These are phyloP conservation scores for Calonectria leucothoes DNA, from an alignment of 2,329 filamentous ascomycete species.

Conservation along the genomic window DNA sequence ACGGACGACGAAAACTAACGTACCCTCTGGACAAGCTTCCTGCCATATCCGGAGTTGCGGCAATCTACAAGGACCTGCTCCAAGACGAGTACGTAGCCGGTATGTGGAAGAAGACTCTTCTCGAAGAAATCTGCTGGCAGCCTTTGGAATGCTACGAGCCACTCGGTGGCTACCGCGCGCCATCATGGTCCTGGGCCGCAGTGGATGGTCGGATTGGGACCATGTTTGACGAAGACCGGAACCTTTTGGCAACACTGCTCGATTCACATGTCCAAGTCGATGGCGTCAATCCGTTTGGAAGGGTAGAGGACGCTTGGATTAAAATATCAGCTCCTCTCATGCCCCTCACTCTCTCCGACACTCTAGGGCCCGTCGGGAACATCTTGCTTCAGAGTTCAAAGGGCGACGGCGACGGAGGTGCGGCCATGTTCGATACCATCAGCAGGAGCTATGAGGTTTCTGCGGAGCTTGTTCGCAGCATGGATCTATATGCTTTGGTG, in stretches of 20 bases:
- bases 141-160: background rate
- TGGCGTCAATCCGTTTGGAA: constrained; percentile 12
- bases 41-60: constrained; percentile 17
- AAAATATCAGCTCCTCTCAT: constrained; percentile 2
- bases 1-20: constrained; percentile 14
- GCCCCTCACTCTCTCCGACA: background rate
- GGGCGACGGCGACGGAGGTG: background rate
- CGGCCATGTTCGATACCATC: constrained; percentile 2
- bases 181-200: constrained; percentile 30
- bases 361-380: background rate
- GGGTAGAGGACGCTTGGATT: constrained; percentile 11
- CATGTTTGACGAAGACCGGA: background rate
- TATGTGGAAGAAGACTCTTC: constrained; percentile 8
- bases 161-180: constrained; percentile 20
- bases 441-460: background rate
- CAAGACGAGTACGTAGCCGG: constrained; percentile 24
- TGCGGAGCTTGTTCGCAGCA: background rate
- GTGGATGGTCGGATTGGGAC: constrained; percentile 12
- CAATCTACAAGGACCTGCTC: constrained; percentile 12
- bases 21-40: constrained; percentile 19
- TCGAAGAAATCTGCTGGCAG: constrained; percentile 20
- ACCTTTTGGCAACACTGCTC: background rate
- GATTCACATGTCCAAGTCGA: constrained; percentile 7
- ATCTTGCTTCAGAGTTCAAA: background rate
- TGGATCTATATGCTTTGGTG: constrained; percentile 8